These are phyloP conservation scores for Climacium dendroides DNA, from an alignment of 225 moss, liverwort and hornwort species.

Conservation along the genomic window DNA sequence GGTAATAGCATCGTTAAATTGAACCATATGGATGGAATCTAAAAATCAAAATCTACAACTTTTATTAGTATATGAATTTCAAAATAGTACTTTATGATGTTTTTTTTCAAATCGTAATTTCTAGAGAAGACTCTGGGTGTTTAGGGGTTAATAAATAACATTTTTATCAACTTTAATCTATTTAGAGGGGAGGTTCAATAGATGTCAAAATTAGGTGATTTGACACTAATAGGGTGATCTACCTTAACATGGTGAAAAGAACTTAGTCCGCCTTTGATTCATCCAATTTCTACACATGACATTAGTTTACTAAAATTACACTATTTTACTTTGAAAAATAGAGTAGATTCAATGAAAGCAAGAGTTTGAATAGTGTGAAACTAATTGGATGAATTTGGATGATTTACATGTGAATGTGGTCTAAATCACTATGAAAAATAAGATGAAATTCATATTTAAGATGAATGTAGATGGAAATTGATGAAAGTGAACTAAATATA, in stretches of 20 bases:
- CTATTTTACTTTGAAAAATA: background rate
- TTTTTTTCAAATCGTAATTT: too few relatives aligned
- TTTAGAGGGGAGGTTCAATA: rapidly evolving
- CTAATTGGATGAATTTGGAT: too few relatives aligned
- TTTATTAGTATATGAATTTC: too few relatives aligned
- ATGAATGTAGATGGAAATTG: rapidly evolving
- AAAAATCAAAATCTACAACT: too few relatives aligned
- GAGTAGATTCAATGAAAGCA: rapidly evolving
- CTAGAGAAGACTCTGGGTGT: too few relatives aligned
- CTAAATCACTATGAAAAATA: background rate
- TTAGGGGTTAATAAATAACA: too few relatives aligned
- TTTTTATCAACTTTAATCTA: too few relatives aligned
- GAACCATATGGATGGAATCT: too few relatives aligned
- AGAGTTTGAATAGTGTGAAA: background rate
- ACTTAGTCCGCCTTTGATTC: rapidly evolving
- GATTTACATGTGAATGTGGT: too few relatives aligned
- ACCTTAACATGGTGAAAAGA: background rate
- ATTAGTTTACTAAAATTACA: background rate
- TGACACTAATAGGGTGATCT: rapidly evolving
- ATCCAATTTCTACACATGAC: rapidly evolving
- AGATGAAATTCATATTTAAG: background rate
- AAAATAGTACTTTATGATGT: too few relatives aligned
- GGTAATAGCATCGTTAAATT: too few relatives aligned
- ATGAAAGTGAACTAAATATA: background rate
- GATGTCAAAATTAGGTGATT: rapidly evolving